phyloP scores from a whole-genome alignment of 352 stramenopile genomes.

The Globisporangium middletonii region DNA sequence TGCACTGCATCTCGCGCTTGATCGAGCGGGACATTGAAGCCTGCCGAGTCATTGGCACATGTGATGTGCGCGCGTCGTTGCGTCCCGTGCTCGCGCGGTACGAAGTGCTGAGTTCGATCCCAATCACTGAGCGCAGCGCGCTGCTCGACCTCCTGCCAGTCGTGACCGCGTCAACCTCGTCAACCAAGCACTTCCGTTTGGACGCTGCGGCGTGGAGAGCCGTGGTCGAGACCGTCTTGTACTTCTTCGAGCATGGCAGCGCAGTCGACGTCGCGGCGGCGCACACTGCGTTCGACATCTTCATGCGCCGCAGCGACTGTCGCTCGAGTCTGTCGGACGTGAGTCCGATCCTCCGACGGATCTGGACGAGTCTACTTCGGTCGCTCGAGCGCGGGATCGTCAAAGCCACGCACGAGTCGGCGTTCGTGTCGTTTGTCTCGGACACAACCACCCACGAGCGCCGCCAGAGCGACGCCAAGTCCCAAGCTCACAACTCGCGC shows the following conservation, averaged over 20 bases:
- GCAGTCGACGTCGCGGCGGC: neutral
- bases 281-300: conserved; percentile 6
- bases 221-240: conserved; percentile 8
- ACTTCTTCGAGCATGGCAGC: conserved; percentile 8
- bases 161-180: neutral
- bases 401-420: neutral
- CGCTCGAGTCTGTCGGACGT: neutral
- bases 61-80: neutral
- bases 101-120: conserved; percentile 1
- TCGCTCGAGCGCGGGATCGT: conserved; percentile 2
- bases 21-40: neutral
- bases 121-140: conserved; percentile 1
- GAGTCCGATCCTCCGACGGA: conserved; percentile 4
- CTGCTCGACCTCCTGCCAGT: conserved; percentile 7
- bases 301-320: conserved; percentile 1
- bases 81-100: neutral
- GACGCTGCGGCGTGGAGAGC: conserved; percentile 2
- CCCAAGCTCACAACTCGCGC: neutral
- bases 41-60: neutral
- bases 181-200: neutral
- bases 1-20: neutral
- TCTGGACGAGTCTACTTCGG: conserved; percentile 7
- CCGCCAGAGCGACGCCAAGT: neutral
- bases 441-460: neutral
- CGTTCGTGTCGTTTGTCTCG: conserved; percentile 1